Percentiles rank a stretch among this genome's conserved stretches.
These are phyloP conservation scores for Heliosperma pusillum DNA, from an alignment of 148 eudicot genomes.

Conservation along the genomic window DNA sequence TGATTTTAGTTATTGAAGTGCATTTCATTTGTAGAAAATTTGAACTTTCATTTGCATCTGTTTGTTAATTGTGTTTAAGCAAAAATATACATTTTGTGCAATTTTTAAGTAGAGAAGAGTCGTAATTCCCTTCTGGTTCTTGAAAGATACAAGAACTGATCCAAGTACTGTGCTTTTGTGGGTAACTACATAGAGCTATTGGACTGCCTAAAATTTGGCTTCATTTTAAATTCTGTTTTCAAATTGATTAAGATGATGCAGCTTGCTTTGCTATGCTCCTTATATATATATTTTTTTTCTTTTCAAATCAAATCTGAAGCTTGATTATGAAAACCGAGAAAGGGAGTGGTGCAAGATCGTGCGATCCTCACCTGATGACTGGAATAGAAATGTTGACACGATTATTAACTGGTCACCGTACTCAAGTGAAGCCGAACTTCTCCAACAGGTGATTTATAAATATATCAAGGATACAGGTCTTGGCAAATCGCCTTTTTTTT, in stretches of 20 bases:
- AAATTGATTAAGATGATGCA: background rate
- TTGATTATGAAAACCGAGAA: conserved; percentile 64
- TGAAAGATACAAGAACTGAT: too few relatives aligned
- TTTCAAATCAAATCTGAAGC: conserved; percentile 29
- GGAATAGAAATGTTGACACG: conserved; percentile 63
- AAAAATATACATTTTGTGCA: too few relatives aligned
- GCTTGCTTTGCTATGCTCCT: background rate
- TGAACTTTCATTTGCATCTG: background rate
- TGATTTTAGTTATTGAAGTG: background rate
- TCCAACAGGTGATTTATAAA: conserved; percentile 57
- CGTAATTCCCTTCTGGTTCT: too few relatives aligned
- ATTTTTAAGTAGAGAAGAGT: too few relatives aligned
- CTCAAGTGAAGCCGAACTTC: conserved; percentile 79
- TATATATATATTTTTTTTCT: conserved; percentile 14
- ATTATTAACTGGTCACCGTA: conserved; percentile 87
- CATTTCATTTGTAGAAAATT: background rate
- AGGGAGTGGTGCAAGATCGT: conserved; percentile 51
- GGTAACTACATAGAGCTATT: too few relatives aligned
- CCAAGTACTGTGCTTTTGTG: background rate
- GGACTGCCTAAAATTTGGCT: too few relatives aligned
- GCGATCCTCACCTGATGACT: conserved; percentile 55
- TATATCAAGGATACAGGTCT: conserved; percentile 2
- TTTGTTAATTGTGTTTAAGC: background rate
- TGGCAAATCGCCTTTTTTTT: too few relatives aligned
- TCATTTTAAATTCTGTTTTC: too few relatives aligned